These are phyloP conservation scores for Ganoderma resinaceum DNA, from an alignment of 1,284 basidiomycete species.

Conservation along the genomic window DNA sequence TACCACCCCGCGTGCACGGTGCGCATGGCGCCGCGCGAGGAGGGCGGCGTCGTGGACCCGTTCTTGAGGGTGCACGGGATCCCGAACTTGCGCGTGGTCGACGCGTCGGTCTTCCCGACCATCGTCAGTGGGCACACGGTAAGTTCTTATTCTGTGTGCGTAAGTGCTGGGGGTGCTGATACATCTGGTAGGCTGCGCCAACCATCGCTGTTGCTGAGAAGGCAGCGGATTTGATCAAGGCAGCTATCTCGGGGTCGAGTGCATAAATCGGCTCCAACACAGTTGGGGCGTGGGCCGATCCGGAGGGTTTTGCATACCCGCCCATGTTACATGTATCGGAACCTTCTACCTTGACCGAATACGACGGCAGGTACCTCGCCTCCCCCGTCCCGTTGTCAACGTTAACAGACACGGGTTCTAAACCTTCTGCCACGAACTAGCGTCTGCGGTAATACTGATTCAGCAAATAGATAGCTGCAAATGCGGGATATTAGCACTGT, in stretches of 20 bases:
- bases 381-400: background rate
- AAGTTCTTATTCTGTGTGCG: constrained; percentile 31
- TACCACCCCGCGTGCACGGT: constrained; percentile 67
- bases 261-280: background rate
- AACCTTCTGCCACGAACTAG: constrained; percentile 7
- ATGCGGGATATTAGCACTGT: background rate
- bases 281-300: background rate
- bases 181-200: constrained; percentile 55
- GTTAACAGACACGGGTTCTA: background rate
- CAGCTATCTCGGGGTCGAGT: constrained; percentile 9
- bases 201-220: constrained; percentile 70
- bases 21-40: constrained; percentile 59
- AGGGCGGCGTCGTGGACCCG: constrained; percentile 50
- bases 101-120: constrained; percentile 65
- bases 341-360: background rate
- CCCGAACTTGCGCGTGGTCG: constrained; percentile 58
- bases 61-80: constrained; percentile 47
- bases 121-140: constrained; percentile 71
- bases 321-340: background rate
- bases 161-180: background rate
- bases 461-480: background rate
- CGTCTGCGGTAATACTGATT: background rate
- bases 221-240: constrained; percentile 65
- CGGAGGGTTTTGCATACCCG: background rate
- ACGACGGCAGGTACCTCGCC: background rate